phyloP scores from a whole-genome alignment of 768 basidiomycete genomes.

The Lentinula sp. region DNA sequence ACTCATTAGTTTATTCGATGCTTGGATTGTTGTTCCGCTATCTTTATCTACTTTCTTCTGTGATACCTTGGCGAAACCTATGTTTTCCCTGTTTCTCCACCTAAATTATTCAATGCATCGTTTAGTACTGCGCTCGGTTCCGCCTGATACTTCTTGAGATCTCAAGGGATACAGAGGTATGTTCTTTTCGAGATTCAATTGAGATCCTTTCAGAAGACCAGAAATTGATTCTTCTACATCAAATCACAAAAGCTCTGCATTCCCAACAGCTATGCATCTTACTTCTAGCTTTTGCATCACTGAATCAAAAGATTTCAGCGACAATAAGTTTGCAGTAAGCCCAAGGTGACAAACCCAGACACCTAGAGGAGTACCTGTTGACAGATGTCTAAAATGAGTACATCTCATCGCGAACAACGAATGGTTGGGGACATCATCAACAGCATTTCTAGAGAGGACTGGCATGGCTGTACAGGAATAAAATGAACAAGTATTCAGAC shows the following conservation, averaged over 20 bases:
- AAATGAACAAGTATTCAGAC: too few species aligned
- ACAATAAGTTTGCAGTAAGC: not conserved
- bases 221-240: not conserved
- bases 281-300: constrained; percentile 5
- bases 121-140: not conserved
- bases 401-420: not conserved
- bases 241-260: not conserved
- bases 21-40: not conserved
- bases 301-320: not conserved
- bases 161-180: too few species aligned
- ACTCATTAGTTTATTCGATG: not conserved
- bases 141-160: not conserved
- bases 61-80: not conserved
- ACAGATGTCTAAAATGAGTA: not conserved
- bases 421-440: not conserved
- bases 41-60: not conserved
- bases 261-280: not conserved
- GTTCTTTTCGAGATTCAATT: too few species aligned
- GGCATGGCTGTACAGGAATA: too few species aligned
- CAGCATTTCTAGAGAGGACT: constrained; percentile 26
- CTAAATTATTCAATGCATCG: not conserved
- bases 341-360: constrained; percentile 41
- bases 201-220: not conserved
- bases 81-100: not conserved
- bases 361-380: constrained; percentile 35